phyloP scores from a whole-genome alignment of 768 basidiomycete species.

The Suillus subluteus region DNA sequence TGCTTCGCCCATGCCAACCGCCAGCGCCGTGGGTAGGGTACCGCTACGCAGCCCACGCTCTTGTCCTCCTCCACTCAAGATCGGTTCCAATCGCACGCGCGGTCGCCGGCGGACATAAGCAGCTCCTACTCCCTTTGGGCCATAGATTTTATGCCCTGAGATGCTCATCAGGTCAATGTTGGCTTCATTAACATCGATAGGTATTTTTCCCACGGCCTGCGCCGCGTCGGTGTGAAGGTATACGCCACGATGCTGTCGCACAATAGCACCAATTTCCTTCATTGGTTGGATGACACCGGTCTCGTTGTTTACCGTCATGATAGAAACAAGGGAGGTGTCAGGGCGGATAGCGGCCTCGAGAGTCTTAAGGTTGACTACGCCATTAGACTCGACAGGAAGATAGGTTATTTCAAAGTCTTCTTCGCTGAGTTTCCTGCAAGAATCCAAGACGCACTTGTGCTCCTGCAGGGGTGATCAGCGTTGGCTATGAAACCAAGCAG shows the following conservation, averaged over 20 bases:
- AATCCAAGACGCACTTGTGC: slow-evolving; percentile 99
- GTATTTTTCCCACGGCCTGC: slow-evolving; percentile 91
- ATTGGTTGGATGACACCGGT: slow-evolving; percentile 98
- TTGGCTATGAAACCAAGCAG: background rate
- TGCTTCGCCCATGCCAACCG: slow-evolving; percentile 94
- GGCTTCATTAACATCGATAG: slow-evolving; percentile 91
- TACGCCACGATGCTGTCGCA: slow-evolving; percentile 86
- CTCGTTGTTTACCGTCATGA: slow-evolving; percentile 99
- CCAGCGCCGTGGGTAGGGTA: slow-evolving; percentile 87
- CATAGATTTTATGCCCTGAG: slow-evolving; percentile 97
- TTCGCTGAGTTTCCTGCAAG: slow-evolving; percentile 91
- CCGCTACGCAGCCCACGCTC: slow-evolving; percentile 94
- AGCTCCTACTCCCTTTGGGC: slow-evolving; percentile 95
- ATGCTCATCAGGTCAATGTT: slow-evolving; percentile 96
- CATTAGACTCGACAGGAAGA: slow-evolving; percentile 89
- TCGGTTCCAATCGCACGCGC: slow-evolving; percentile 91
- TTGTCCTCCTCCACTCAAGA: slow-evolving; percentile 95
- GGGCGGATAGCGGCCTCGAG: slow-evolving; percentile 90
- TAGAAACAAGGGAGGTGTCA: slow-evolving; percentile 91
- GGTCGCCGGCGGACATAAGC: slow-evolving; percentile 93
- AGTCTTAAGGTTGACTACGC: slow-evolving; percentile 75
- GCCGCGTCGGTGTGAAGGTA: slow-evolving; percentile 98
- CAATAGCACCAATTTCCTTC: slow-evolving; percentile 88
- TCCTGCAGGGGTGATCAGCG: slow-evolving; percentile 54
- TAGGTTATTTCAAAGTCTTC: slow-evolving; percentile 99